These are phyloP conservation scores for Fraxinus latifolia DNA, from an alignment of 305 asterid genomes.

Conservation along the genomic window DNA sequence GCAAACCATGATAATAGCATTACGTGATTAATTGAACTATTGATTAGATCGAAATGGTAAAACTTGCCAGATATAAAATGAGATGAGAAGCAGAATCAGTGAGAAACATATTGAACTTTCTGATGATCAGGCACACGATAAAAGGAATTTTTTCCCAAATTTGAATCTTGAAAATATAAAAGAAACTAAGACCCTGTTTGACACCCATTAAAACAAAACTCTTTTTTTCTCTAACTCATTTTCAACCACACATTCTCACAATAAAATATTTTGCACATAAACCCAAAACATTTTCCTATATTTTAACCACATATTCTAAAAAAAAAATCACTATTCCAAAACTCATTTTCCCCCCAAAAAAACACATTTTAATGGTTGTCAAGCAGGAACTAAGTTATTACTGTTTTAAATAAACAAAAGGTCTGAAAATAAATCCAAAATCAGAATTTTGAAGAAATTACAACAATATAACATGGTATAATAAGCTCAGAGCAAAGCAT, in stretches of 20 bases:
- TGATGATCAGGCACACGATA: not conserved
- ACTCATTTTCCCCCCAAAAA: not conserved
- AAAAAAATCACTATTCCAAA: not conserved
- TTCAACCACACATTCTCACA: not conserved
- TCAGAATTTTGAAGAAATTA: not conserved
- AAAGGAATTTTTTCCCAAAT: not conserved
- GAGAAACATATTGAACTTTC: not conserved
- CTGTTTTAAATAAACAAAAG: not conserved
- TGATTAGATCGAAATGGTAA: not conserved
- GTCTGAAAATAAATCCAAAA: not conserved
- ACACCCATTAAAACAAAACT: no score
- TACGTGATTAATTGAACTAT: not conserved
- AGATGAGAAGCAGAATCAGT: not conserved
- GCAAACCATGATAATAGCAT: not conserved
- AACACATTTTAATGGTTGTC: not conserved
- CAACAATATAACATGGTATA: not conserved
- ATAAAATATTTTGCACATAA: no score
- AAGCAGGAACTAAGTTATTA: not conserved
- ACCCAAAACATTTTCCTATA: not conserved
- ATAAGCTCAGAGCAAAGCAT: not conserved
- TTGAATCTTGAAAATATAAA: not conserved
- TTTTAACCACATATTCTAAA: not conserved
- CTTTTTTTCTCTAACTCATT: not conserved
- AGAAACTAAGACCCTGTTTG: not conserved
- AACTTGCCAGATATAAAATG: not conserved